phyloP scores from a whole-genome alignment of 257 asterid genomes.

The Knoxia roxburghii region DNA sequence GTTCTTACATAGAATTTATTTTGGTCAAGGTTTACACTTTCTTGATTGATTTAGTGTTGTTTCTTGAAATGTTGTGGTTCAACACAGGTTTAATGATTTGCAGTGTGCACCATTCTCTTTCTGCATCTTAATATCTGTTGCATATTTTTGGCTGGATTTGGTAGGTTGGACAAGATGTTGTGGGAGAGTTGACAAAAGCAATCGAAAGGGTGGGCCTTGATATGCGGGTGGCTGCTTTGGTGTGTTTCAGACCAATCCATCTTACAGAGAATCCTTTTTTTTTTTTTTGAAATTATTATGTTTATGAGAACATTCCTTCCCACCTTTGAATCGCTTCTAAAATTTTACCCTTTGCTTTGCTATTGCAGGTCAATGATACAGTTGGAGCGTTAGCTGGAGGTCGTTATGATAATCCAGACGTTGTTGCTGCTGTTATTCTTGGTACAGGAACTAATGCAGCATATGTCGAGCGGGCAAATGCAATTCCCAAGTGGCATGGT shows the following conservation, averaged over 20 bases:
- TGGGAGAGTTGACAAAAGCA: conserved; percentile 70
- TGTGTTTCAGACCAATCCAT: conserved; percentile 23
- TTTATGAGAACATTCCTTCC: neutral
- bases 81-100: neutral
- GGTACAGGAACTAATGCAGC: conserved; percentile 99
- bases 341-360: conserved; percentile 4
- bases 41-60: neutral
- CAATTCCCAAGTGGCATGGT: conserved; percentile 85
- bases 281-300: neutral
- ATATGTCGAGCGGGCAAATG: conserved; percentile 71
- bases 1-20: neutral
- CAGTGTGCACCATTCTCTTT: neutral
- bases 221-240: conserved; percentile 85
- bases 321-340: neutral
- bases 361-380: conserved; percentile 76
- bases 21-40: neutral
- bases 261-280: neutral
- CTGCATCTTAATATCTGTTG: conserved; percentile 6
- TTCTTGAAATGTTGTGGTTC: neutral
- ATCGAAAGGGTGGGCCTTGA: conserved; percentile 72
- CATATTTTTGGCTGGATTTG: conserved; percentile 6
- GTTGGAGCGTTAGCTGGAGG: conserved; percentile 96
- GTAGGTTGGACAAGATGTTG: conserved; percentile 86
- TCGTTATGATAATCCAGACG: conserved; percentile 56
- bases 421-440: conserved; percentile 78